Conservation (phyloP, 495 filamentous ascomycete species). For the Podospora australis region DNA sequence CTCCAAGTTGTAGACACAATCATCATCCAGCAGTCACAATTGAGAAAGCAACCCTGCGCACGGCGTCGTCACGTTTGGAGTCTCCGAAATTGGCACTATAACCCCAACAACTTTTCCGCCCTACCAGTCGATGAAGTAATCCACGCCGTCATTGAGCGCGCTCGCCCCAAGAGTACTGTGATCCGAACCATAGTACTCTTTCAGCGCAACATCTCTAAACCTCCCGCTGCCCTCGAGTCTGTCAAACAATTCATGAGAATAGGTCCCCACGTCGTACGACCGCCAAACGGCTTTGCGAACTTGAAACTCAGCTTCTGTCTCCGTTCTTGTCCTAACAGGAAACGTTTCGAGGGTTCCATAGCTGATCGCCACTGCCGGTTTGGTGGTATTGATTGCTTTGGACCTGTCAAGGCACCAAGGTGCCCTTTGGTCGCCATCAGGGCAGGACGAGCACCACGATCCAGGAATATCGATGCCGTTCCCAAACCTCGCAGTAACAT, state of each 20-base stretch:
- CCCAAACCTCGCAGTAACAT: not conserved
- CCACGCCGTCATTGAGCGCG: conserved; percentile 18
- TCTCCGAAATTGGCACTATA: too few species aligned
- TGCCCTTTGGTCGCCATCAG: too few species aligned
- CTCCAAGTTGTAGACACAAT: too few species aligned
- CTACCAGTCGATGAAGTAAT: conserved; percentile 20
- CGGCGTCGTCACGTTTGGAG: too few species aligned
- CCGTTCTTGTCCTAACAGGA: conserved; percentile 9
- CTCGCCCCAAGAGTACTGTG: conserved; percentile 11
- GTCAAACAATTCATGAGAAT: conserved; percentile 12
- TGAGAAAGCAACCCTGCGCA: too few species aligned
- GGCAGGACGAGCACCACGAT: not conserved
- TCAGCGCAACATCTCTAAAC: conserved; percentile 12
- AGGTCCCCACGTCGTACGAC: conserved; percentile 5
- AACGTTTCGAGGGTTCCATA: conserved; percentile 17
- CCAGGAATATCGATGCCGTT: not conserved
- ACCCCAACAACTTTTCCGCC: not conserved
- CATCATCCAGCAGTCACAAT: too few species aligned
- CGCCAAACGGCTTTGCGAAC: conserved; percentile 1
- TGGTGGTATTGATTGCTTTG: not conserved
- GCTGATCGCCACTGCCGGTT: conserved; percentile 10
- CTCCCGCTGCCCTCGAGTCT: conserved; percentile 8
- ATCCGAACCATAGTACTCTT: conserved; percentile 18
- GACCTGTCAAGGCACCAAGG: too few species aligned
- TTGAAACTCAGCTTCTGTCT: conserved; percentile 15